Percentiles rank a stretch among this genome's conserved stretches.
These are phyloP conservation scores for Sphagnurus paluster DNA, from an alignment of 1,284 basidiomycete genomes.

Conservation along the genomic window DNA sequence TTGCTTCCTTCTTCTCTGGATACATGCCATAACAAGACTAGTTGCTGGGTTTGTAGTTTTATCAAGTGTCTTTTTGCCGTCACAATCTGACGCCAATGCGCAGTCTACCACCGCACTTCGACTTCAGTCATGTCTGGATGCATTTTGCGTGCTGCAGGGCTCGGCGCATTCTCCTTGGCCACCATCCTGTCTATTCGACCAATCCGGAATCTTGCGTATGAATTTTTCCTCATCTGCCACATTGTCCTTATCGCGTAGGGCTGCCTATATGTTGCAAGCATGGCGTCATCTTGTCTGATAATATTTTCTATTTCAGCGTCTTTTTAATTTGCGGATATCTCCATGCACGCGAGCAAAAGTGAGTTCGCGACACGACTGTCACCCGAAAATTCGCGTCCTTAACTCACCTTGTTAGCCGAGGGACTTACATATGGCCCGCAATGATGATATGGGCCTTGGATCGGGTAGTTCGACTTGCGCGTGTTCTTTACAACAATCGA, in stretches of 20 bases:
- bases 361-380: constrained; percentile 3
- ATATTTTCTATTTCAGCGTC: constrained; percentile 19
- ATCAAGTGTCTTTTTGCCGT: background rate
- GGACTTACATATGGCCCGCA: constrained; percentile 33
- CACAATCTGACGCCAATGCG: background rate
- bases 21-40: constrained; percentile 30
- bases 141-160: constrained; percentile 26
- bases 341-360: constrained; percentile 29
- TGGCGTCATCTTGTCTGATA: too few species aligned
- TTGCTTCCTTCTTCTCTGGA: constrained; percentile 31
- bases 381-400: background rate
- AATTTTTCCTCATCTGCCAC: constrained; percentile 34
- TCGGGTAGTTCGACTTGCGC: constrained; percentile 25
- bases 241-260: constrained; percentile 31
- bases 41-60: constrained; percentile 26
- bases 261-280: too few species aligned
- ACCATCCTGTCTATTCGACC: constrained; percentile 29
- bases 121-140: constrained; percentile 31
- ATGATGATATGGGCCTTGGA: constrained; percentile 34
- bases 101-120: constrained; percentile 28
- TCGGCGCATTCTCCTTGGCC: constrained; percentile 28
- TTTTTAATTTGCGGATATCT: constrained; percentile 32
- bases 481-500: constrained; percentile 31
- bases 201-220: constrained; percentile 30
- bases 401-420: constrained; percentile 21